Conservation (phyloP, 2,329 filamentous ascomycete species). For the Magnaporthiopsis rhizophila region DNA sequence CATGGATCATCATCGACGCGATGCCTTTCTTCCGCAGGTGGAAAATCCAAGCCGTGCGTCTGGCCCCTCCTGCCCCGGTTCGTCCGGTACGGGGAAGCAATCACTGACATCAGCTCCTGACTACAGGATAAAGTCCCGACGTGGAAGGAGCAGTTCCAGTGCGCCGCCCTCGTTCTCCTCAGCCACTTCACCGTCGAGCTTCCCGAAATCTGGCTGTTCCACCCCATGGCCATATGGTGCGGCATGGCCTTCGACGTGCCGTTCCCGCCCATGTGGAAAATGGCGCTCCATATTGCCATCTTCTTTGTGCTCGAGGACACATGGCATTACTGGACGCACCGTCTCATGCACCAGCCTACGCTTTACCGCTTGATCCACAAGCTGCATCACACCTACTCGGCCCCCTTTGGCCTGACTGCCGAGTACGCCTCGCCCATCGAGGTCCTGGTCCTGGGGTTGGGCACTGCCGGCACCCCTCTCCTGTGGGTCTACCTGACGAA, state of each 20-base stretch:
- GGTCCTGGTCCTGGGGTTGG: constrained; percentile 87
- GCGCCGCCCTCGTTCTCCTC: constrained; percentile 84
- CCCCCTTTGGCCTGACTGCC: constrained; percentile 93
- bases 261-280: constrained; percentile 78
- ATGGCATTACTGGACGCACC: constrained; percentile 98
- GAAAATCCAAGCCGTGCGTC: constrained; percentile 67
- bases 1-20: constrained; percentile 86
- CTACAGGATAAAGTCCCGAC: constrained; percentile 82
- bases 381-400: constrained; percentile 97
- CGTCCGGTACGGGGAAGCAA: no score
- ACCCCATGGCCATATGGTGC: constrained; percentile 88
- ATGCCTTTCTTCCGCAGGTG: constrained; percentile 85
- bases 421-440: constrained; percentile 98
- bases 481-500: constrained; percentile 69
- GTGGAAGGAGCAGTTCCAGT: constrained; percentile 85
- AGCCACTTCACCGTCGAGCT: constrained; percentile 97
- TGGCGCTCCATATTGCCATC: constrained; percentile 82
- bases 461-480: constrained; percentile 75
- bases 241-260: constrained; percentile 84
- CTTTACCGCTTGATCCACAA: constrained; percentile 98
- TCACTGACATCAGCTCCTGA: not conserved
- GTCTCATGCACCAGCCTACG: constrained; percentile 84
- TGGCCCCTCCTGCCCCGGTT: constrained; percentile 16
- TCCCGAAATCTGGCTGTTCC: constrained; percentile 98
- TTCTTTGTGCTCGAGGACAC: constrained; percentile 95